These are phyloP conservation scores for Protea cynaroides DNA, from an alignment of 164 flowering plant species.

Conservation along the genomic window DNA sequence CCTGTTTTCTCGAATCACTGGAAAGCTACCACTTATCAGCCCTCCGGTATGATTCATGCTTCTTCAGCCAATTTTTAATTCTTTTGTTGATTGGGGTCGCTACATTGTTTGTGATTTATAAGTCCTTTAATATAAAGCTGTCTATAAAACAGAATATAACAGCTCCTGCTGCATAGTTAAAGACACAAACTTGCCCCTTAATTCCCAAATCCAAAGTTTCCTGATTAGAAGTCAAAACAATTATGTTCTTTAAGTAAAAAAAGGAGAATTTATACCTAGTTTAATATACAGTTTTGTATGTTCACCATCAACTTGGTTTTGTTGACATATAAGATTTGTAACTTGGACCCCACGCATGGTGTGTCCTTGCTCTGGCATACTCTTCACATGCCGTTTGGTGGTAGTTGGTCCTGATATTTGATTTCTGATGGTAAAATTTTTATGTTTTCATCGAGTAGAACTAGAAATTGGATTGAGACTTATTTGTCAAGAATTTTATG, in stretches of 20 bases:
- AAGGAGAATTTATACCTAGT: no score
- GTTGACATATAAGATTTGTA: no score
- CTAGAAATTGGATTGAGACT: neutral
- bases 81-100: neutral
- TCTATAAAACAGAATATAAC: no score
- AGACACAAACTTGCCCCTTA: no score
- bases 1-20: slow-evolving; percentile 51
- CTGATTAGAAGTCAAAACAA: no score
- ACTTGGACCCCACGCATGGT: neutral
- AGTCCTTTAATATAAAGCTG: no score
- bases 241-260: no score
- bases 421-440: neutral
- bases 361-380: neutral
- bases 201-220: no score
- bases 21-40: slow-evolving; percentile 76
- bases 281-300: no score
- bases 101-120: neutral
- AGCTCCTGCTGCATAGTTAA: no score
- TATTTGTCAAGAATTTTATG: neutral
- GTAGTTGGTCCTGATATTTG: neutral
- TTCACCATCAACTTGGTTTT: no score
- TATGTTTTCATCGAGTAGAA: neutral
- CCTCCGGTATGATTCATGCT: slow-evolving; percentile 58
- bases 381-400: no score
- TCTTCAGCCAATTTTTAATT: neutral